phyloP scores from a whole-genome alignment of 2,329 filamentous ascomycete species.

The Escovopsis weberi region DNA sequence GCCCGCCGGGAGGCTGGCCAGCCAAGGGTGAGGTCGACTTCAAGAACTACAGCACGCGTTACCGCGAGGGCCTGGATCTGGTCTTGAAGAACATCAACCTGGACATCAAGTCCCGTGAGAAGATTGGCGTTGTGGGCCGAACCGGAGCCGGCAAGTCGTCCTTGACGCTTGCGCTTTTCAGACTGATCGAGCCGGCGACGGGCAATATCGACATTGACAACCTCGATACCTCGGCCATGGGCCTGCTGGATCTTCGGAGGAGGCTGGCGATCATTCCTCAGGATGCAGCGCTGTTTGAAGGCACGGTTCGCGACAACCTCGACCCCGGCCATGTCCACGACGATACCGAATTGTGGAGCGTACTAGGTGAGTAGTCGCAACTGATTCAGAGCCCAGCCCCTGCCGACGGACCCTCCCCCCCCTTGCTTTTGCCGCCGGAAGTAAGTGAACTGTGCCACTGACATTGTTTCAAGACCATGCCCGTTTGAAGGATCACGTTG shows the following conservation, averaged over 20 bases:
- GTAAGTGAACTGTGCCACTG: neutral
- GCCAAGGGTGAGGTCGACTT: constrained; percentile 78
- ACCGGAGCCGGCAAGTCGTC: constrained; percentile 95
- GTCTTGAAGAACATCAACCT: constrained; percentile 88
- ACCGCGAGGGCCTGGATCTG: constrained; percentile 76
- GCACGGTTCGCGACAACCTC: constrained; percentile 83
- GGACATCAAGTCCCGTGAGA: constrained; percentile 89
- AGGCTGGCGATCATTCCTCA: constrained; percentile 94
- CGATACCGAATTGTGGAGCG: constrained; percentile 94
- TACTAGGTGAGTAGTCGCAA: constrained; percentile 51
- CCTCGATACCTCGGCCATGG: constrained; percentile 80
- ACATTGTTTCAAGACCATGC: constrained; percentile 56
- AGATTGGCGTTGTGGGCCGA: constrained; percentile 92
- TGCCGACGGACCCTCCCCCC: neutral
- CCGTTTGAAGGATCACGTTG: constrained; percentile 78
- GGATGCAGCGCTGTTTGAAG: constrained; percentile 90
- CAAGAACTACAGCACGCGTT: constrained; percentile 86
- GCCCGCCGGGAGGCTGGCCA: constrained; percentile 85
- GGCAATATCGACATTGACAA: constrained; percentile 83
- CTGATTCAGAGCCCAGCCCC: neutral
- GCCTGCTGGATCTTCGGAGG: constrained; percentile 73
- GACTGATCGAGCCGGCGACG: constrained; percentile 76
- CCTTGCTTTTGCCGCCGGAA: neutral
- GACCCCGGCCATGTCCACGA: constrained; percentile 92
- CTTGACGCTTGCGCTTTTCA: constrained; percentile 81